A percentile compares a stretch with the other conserved stretches of the same genome.
Evolutionary conservation across 495 filamentous ascomycete genomes (phyloP).

Genomic region (Aspergillus baeticus): DNA sequence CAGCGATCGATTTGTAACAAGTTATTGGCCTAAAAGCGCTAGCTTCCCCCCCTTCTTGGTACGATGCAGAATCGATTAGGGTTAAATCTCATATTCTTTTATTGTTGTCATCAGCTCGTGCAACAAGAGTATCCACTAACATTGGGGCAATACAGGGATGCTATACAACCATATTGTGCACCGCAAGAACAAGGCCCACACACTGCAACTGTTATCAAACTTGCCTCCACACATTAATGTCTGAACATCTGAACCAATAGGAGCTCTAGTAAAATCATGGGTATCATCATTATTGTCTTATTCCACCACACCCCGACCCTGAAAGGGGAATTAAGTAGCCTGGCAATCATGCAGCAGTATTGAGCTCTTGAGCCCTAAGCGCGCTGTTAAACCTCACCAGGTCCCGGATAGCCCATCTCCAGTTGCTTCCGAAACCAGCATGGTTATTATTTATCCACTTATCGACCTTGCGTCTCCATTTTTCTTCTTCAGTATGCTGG

Average conservation of each 20-base stretch:
- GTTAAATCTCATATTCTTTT: slow-evolving; percentile 4
- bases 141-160: slow-evolving; percentile 5
- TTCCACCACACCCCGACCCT: not conserved
- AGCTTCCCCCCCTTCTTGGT: too few relatives aligned
- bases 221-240: slow-evolving; percentile 5
- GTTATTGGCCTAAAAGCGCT: too few relatives aligned
- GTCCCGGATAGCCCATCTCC: slow-evolving; percentile 58
- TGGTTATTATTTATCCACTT: slow-evolving; percentile 64
- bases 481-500: slow-evolving; percentile 85
- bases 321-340: not conserved
- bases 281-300: slow-evolving; percentile 14
- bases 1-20: not conserved
- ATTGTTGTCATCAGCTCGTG: slow-evolving; percentile 9
- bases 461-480: slow-evolving; percentile 81
- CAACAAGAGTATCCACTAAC: slow-evolving; percentile 8
- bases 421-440: slow-evolving; percentile 40
- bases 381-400: slow-evolving; percentile 32
- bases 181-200: not conserved
- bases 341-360: slow-evolving; percentile 13
- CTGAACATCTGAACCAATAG: slow-evolving; percentile 7
- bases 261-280: slow-evolving; percentile 14
- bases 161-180: slow-evolving; percentile 4
- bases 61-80: not conserved
- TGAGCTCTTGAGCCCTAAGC: slow-evolving; percentile 16
- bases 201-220: slow-evolving; percentile 7